phyloP scores from a whole-genome alignment of 2,329 filamentous ascomycete genomes.

The Monosporascus sp. region DNA sequence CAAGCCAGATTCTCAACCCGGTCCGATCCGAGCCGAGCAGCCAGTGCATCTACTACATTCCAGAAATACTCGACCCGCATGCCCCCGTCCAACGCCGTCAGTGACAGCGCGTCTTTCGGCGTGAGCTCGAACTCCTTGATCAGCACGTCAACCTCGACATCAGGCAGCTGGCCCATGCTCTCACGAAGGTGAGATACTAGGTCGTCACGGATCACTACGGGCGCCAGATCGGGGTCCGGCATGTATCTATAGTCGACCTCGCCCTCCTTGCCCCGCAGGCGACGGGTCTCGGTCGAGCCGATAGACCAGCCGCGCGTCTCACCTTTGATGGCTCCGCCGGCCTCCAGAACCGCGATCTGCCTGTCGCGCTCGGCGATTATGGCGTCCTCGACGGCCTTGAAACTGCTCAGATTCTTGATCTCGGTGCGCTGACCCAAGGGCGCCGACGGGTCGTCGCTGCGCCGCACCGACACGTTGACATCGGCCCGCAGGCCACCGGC shows the following conservation, averaged over 20 bases:
- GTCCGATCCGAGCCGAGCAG: slow-evolving; percentile 12
- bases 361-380: slow-evolving; percentile 86
- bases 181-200: slow-evolving; percentile 58
- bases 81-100: slow-evolving; percentile 73
- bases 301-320: slow-evolving; percentile 94
- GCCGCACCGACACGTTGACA: slow-evolving; percentile 86
- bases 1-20: slow-evolving; percentile 23
- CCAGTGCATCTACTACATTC: slow-evolving; percentile 50
- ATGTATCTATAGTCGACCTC: slow-evolving; percentile 98
- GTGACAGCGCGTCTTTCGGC: slow-evolving; percentile 74
- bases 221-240: slow-evolving; percentile 87
- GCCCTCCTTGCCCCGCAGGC: slow-evolving; percentile 86
- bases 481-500: slow-evolving; percentile 84
- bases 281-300: slow-evolving; percentile 73
- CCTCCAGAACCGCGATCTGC: slow-evolving; percentile 75
- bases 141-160: slow-evolving; percentile 60
- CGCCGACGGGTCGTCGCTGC: slow-evolving; percentile 36
- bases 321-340: slow-evolving; percentile 67
- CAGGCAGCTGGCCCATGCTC: slow-evolving; percentile 66
- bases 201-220: slow-evolving; percentile 67
- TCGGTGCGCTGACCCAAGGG: slow-evolving; percentile 80
- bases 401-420: slow-evolving; percentile 94
- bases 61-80: slow-evolving; percentile 78
- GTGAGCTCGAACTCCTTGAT: slow-evolving; percentile 62
- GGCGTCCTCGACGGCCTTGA: slow-evolving; percentile 92